Evolutionary conservation across 129 eudicot species (phyloP).

Genomic region (Helianthus annuus): HanXRQr2.0-SUNRISE NC_035437.2:173849322-173849821

Average conservation of each 20-base stretch:
- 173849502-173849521: slow-evolving; percentile 31
- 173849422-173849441: slow-evolving; percentile 31
- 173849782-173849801: slow-evolving; percentile 23
- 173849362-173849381: slow-evolving; percentile 7
- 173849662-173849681: slow-evolving; percentile 24
- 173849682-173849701: slow-evolving; percentile 41
- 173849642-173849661: slow-evolving; percentile 34
- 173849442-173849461: slow-evolving; percentile 38
- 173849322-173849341: slow-evolving; percentile 28
- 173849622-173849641: slow-evolving; percentile 2
- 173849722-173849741: slow-evolving; percentile 31
- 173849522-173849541: slow-evolving; percentile 34
- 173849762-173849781: slow-evolving; percentile 29
- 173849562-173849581: slow-evolving; percentile 31
- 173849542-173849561: slow-evolving; percentile 28
- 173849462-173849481: slow-evolving; percentile 33
- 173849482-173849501: slow-evolving; percentile 25
- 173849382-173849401: slow-evolving; percentile 35
- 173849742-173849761: slow-evolving; percentile 31
- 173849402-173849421: slow-evolving; percentile 29
- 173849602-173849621: slow-evolving; percentile 20
- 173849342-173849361: slow-evolving; percentile 27
- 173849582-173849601: slow-evolving; percentile 6
- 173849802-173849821: slow-evolving; percentile 29
- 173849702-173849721: slow-evolving; percentile 28